Evolutionary conservation across 306 rosid genomes (phyloP), one percentile per base, ranked within the genome.

Genomic region (Bauhinia variegata): DNA sequence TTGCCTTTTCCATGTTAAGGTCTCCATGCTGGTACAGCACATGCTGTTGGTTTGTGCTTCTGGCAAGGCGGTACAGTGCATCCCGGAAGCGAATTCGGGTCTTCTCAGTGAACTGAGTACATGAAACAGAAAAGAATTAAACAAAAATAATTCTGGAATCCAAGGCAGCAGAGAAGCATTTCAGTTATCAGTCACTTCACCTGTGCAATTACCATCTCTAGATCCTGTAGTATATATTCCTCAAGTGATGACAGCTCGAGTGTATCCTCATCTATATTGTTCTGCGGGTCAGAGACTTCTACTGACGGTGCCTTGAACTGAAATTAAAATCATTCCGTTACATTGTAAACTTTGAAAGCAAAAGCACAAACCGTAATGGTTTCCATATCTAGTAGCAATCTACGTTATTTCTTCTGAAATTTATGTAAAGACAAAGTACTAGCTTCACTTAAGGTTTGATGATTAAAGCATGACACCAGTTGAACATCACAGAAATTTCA

Each of bases 31-130:
- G 39, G 46, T 62, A 71, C 34, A 52, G 32, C 50, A 4, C 47
- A 23, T 47, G 33, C 48, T 78, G 67, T 17, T 64, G 82, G 69
- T 80, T 51, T 11, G 95, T 85, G 79, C 75, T 77, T 12, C 61
- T 59, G 8, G 96, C 96, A 47, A 90, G 92, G 48, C 96, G 96
- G 79, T 80, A 87, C 10, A 90, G 73, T 60, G 96, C 78, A 70
- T 90, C 95, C 11, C 95, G 95, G 70, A 87, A 80, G 76, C 85
- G 66, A 19, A 87, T 71, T 5, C 95, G 86, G 43, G 91, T 85
- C 58, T 78, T 85, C 59, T 78, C 85, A 10, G 75, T 66, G 63
- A 87, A 76, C 96, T 90, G 73, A 34, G 46, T 12, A 74, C 32
- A 53, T 8, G 12, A 30, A 59, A 56, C 42, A 67, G 23, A 47